Percentiles rank a stretch among this genome's conserved stretches.
Conservation (phyloP, 2,329 filamentous ascomycete species). For the Phyllosticta citribraziliensis region DNA sequence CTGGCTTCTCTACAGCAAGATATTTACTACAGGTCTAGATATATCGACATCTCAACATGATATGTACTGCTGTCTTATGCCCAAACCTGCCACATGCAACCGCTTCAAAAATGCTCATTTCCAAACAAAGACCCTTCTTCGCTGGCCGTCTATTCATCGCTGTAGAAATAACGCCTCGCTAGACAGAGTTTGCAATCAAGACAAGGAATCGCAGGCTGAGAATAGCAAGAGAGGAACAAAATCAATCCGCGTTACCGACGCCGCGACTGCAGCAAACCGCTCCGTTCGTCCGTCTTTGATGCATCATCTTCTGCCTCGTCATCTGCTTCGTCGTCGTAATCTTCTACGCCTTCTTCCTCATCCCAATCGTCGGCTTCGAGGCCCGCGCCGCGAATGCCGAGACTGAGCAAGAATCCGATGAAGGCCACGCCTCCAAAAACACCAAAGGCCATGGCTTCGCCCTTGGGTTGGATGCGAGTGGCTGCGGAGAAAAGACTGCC, state of each 20-base stretch:
- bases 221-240: neutral
- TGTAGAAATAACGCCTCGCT: neutral
- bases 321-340: slow-evolving; percentile 34
- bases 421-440: slow-evolving; percentile 77
- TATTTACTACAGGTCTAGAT: neutral
- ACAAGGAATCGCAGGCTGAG: neutral
- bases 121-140: neutral
- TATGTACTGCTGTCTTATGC: neutral
- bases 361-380: slow-evolving; percentile 51
- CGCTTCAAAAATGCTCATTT: neutral
- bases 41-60: neutral
- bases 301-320: slow-evolving; percentile 22
- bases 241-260: neutral
- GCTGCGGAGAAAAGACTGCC: slow-evolving; percentile 78
- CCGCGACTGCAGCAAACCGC: neutral
- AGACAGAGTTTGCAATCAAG: neutral
- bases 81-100: neutral
- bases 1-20: too few species aligned
- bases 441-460: slow-evolving; percentile 77
- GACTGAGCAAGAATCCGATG: slow-evolving; percentile 67
- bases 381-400: slow-evolving; percentile 59
- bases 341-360: slow-evolving; percentile 30
- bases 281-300: neutral
- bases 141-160: neutral
- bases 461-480: slow-evolving; percentile 62